Evolutionary conservation across 345 rosid genomes (phyloP), one percentile per base, ranked within the genome.

Genomic region (Lagerstroemia speciosa): DNA sequence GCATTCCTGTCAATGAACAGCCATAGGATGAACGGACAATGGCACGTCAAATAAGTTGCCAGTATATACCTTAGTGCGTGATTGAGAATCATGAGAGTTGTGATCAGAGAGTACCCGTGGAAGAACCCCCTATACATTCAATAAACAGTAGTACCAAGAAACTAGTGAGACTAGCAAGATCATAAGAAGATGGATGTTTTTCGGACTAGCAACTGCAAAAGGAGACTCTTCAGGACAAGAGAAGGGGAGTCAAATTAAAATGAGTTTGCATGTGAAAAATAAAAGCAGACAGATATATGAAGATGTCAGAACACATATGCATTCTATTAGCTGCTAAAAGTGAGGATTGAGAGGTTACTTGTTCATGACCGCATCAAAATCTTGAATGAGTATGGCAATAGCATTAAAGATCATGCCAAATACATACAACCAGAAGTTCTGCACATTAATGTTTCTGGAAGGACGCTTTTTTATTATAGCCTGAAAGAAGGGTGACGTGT

Each of bases 401-500:
- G 95, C 97, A 83, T 94, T 94, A 86, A 94, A 94, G 71, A 80
- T 81, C 96, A 94, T 91, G 77, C 99, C 99, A 65, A 91, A 94
- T 71, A 87, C 82, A 75, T 94, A 94, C 72, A 94, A 74, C 95
- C 96, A 94, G 82, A 94, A 89, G 73, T 94, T 94, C 72, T 94
- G 98, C 73, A 89, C 99, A 71, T 91, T 94, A 72, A 94, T 83
- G 73, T 94, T 91, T 77, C 98, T 94, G 50, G 99, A 88, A 55
- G 96, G 96, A 6, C 92, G 86, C 80, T 73, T 94, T 77, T 91
- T 94, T 22, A 89, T 91, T 78, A 94, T 94, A 64, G 99, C 98
- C 98, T 94, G 88, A 68, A 79, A 89, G 62, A 76, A 66, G 41
- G 69, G 31, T 66, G 74, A 68, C 16, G 73, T 38, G 12, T 43